phyloP scores from a whole-genome alignment of 225 moss, liverwort and hornwort genomes.

The Rhytidiadelphus loreus region DNA sequence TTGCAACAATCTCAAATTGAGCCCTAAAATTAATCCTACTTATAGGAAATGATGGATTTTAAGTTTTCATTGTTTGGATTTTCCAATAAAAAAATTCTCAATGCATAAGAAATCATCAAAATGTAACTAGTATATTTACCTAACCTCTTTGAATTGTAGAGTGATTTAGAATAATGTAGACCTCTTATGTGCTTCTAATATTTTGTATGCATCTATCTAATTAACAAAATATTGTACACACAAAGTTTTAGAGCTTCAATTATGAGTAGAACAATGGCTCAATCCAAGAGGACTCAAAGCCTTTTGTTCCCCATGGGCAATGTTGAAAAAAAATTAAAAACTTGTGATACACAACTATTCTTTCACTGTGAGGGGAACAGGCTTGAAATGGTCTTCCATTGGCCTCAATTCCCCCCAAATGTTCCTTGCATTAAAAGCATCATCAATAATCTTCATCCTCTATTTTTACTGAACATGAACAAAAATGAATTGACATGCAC shows the following conservation, averaged over 20 bases:
- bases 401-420: no score
- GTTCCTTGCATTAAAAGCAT: neutral
- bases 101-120: neutral
- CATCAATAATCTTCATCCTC: no score
- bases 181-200: neutral
- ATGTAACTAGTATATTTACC: neutral
- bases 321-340: neutral
- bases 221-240: neutral
- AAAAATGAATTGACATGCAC: no score
- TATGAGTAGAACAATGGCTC: neutral
- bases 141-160: neutral
- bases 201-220: neutral
- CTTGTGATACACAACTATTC: no score
- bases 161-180: neutral
- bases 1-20: fast-evolving
- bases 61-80: neutral
- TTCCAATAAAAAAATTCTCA: neutral
- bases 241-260: neutral
- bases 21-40: neutral
- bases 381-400: no score
- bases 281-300: neutral
- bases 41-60: neutral
- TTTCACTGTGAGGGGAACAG: no score
- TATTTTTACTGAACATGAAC: no score
- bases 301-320: neutral